Base-by-base conservation (phyloP, 805 yeast species). In the Grigorovia humatica region DNA sequence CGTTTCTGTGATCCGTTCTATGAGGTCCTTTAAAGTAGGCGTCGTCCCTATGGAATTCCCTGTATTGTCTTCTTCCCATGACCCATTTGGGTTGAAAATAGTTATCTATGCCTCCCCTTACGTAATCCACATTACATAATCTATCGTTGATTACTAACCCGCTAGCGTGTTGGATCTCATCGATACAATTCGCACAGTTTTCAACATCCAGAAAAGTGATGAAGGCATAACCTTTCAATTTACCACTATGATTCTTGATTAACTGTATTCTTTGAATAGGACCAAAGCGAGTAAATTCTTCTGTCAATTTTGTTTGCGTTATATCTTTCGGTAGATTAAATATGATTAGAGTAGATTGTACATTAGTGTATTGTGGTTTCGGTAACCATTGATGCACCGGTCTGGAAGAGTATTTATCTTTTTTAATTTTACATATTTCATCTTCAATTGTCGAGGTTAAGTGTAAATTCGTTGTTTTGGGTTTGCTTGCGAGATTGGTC, bases 31-130 rank as follows among this genome's bases (percentile, higher is more conserved):
- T 44, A 19, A 23, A 23, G 6, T 23, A 23, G 27, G 6, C 27
- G 6, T 23, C 27, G 27, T 23, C 27, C 6, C 29, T 38, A 12
- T 20, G 12, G 48, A 42, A 40, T 51, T 48, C 48, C 81, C 80
- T 51, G 93, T 73, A 1, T 96, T 96, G 4, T 97, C 97, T n/a
- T 0, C 97, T 97, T 4, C 97, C 97, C 1, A 96, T 96, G 2
- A 91, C 71, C 53, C 91, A 65, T 58, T 85, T 64, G 0, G 95
- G 93, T 51, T 74, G 76, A 85, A 90, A 86, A 57, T 75, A 77
- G 51, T 83, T 76, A 15, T 78, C 76, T 1, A 80, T 66, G 46
- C 93, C 69, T 1, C 88, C 85, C 52, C 91, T 66, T 61, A 85
- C 93, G 47, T 79, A 75, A 60, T 86, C 95, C 1, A 83, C 85